Base-by-base conservation (phyloP, 164 flowering plant genomes). In the Euptelea pleiosperma region DNA sequence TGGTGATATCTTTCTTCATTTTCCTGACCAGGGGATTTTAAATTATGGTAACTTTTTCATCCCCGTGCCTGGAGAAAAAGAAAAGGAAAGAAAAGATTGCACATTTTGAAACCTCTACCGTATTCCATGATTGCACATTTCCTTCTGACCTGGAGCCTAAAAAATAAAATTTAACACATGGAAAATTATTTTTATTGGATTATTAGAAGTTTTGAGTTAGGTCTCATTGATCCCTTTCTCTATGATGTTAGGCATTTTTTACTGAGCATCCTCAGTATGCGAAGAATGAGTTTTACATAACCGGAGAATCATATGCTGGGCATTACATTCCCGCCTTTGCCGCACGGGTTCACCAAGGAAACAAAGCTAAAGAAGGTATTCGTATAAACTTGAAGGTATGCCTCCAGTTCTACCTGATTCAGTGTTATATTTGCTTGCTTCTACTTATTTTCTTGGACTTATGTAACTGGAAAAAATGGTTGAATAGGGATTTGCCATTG, bases 231-330 rank as follows among this genome's bases (percentile, higher is more conserved):
- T 39, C 31, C 4, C 6, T 36, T 8, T 39, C 19, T 61, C 30
- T 39, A 26, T 40, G 35, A 14, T 36, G 15, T 25, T 25, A 89
- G 91, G 95, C 75, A 15, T 90, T 90, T 58, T 90, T 90, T 48
- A 36, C 66, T 2, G 72, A 64, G 68, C 97, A 87, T 68, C 84
- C 90, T 52, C 57, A 85, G 40, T 82, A 55, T 57, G 82, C 51
- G 0, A 71, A 71, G 28, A 87, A 85, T 60, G 87, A 87, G n/a
- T 90, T 90, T 34, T 90, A 62, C 82, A 87, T 90, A 6, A 87
- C 97, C 18, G 95, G 97, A 57, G 97, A 90, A 72, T 90, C 97
- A 40, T 90, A 87, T 65, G 97, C 94, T 45, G 97, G 97, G 34
- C 97, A 90, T 67, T 90, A 90, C 55, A 78, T 90, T 65, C 97